phyloP scores from a whole-genome alignment of 345 rosid species.

The Geranium rotundifolium region DNA sequence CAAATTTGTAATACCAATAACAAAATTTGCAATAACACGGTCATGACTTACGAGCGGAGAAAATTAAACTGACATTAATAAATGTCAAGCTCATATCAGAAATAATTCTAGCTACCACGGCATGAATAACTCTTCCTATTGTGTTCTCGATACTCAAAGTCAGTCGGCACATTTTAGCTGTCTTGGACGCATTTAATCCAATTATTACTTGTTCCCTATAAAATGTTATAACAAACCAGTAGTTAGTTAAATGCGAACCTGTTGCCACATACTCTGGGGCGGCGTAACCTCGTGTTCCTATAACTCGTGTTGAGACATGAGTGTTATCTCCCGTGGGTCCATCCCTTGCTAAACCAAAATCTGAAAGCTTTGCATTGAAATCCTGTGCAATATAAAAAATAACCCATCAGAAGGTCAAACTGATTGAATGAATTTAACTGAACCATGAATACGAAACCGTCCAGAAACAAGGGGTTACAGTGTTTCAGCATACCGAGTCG shows the following conservation, averaged over 20 bases:
- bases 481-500: conserved; percentile 35
- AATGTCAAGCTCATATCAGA: no score
- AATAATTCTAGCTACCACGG: no score
- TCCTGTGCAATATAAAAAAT: conserved; percentile 29
- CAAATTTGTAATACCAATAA: no score
- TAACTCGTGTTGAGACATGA: conserved; percentile 78
- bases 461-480: conserved; percentile 1
- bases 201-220: no score
- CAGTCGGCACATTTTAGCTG: no score
- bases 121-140: no score
- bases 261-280: conserved; percentile 90
- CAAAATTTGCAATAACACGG: no score
- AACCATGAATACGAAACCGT: neutral
- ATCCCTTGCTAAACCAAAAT: conserved; percentile 90
- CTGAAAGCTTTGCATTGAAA: conserved; percentile 74
- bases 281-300: conserved; percentile 87
- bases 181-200: no score
- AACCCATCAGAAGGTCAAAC: conserved; percentile 6
- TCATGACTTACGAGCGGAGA: no score
- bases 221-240: neutral
- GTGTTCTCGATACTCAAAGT: no score
- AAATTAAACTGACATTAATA: no score
- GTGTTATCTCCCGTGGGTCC: conserved; percentile 84
- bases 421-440: neutral
- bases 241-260: conserved; percentile 23